These are phyloP conservation scores for Pholiota adiposa DNA, from an alignment of 1,284 basidiomycete genomes.

Conservation along the genomic window DNA sequence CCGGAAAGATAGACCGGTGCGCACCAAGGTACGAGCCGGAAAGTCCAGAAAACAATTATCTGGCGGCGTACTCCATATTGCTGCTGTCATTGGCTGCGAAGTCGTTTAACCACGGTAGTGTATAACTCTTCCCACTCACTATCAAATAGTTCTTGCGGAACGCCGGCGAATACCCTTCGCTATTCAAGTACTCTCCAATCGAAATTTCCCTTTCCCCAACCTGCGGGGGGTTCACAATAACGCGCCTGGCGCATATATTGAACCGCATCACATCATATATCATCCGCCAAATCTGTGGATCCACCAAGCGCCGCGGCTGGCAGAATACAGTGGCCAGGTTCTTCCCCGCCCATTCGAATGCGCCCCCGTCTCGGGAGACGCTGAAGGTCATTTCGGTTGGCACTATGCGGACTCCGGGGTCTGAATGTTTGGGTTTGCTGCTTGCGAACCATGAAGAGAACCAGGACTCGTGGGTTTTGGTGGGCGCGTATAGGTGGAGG, in stretches of 20 bases:
- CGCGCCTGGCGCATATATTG: constrained; percentile 65
- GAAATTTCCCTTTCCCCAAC: constrained; percentile 46
- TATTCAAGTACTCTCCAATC: constrained; percentile 73
- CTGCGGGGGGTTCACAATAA: constrained; percentile 36
- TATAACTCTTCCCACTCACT: constrained; percentile 45
- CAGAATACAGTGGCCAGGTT: constrained; percentile 68
- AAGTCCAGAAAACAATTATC: constrained; percentile 75
- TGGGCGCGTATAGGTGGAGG: constrained; percentile 20
- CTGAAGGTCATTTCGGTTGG: constrained; percentile 82
- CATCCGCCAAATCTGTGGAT: constrained; percentile 75
- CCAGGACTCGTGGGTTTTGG: constrained; percentile 7
- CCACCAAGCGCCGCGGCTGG: constrained; percentile 64
- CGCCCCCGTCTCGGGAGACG: constrained; percentile 69
- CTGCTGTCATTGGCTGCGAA: constrained; percentile 76
- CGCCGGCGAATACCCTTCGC: constrained; percentile 67
- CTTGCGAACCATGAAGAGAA: constrained; percentile 14
- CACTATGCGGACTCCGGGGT: constrained; percentile 49
- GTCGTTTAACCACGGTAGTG: neutral
- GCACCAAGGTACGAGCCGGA: constrained; percentile 71
- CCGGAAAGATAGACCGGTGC: constrained; percentile 10
- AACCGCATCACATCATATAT: constrained; percentile 81
- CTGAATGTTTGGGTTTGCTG: neutral
- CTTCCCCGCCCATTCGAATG: constrained; percentile 79
- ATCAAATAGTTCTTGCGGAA: constrained; percentile 84
- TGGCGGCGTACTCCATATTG: constrained; percentile 83